Base-by-base conservation (phyloP, 2,329 filamentous ascomycete species). In the Colletotrichum cordylinicola region DNA sequence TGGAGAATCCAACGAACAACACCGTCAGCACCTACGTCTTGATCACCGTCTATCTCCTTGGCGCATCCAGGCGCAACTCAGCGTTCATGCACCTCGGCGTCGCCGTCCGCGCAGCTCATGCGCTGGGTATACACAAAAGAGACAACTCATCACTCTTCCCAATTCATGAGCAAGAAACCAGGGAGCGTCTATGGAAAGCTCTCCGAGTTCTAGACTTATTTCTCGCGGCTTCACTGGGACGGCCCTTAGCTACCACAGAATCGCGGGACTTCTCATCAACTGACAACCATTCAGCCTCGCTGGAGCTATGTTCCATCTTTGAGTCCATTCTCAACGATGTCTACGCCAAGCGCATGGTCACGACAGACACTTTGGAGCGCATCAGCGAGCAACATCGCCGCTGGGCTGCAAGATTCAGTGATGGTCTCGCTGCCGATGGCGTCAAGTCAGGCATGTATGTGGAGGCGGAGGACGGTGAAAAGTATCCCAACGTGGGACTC, bases 1-100 rank as follows among this genome's bases (percentile, higher is more conserved):
- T 84, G 76, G 82, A 85, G 61, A 82, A 85, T n/a, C 83, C 84
- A 1, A 82, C 80, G 6, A 79, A 85, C 6, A 74, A 78, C 3
- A 83, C 83, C 2, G 80, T 86, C n/a, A 80, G 83, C 68, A 79
- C 80, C 18, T 79, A 84, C 65, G 75, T 82, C 1, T 78, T 85
- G n/a, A 81, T 86, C 72, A 80, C 84, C 13, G 82, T 84, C 79
- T 86, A 85, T 70, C 79, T 86, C 0, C 76, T 86, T 0, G 82
- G 80, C 3, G 82, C 81, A 4, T 84, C 82, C 4, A 80, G 83
- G 3, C 79, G 82, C 1, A 85, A 85, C 48, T 82, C 84, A 5
- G 84, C 85, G 0, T 85, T 84, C 13, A 84, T 85, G 82, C 81
- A 84, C 33, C 80, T 86, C 4, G 84, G 85, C 4, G 81, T 83